Evolutionary conservation across 805 yeast species (phyloP).

Genomic region (Teunomyces aglyptinius): DNA sequence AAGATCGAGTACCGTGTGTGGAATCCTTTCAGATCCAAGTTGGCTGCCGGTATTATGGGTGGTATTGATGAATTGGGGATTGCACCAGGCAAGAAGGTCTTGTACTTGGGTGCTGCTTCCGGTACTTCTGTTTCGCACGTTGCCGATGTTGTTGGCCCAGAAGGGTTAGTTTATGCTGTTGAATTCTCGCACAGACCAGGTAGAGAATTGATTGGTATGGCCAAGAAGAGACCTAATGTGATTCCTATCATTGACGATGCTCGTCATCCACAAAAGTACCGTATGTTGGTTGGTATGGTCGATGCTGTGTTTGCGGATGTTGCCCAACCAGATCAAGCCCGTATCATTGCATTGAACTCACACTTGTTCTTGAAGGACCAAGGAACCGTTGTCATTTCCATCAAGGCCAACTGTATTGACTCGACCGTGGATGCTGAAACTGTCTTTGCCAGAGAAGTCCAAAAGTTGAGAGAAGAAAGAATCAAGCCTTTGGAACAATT

Average conservation of each 20-base stretch:
- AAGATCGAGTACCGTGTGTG: conserved; percentile 99
- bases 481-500: conserved; percentile 98
- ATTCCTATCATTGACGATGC: conserved; percentile 99
- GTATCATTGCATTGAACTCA: conserved; percentile 97
- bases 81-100: conserved; percentile 96
- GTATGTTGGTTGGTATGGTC: conserved; percentile 99
- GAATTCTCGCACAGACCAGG: conserved; percentile 99
- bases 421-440: conserved; percentile 99
- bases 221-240: conserved; percentile 99
- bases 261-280: conserved; percentile 99
- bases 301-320: conserved; percentile 99
- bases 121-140: conserved; percentile 99
- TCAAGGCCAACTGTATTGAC: conserved; percentile 99
- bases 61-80: conserved; percentile 97
- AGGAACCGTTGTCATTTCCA: conserved; percentile 98
- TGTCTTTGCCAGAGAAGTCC: conserved; percentile 98
- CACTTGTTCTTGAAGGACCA: conserved; percentile 97
- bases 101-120: conserved; percentile 98
- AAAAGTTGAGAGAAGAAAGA: conserved; percentile 97
- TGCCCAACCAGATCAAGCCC: conserved; percentile 99
- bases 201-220: conserved; percentile 98
- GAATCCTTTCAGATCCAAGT: conserved; percentile 99
- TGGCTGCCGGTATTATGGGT: conserved; percentile 99
- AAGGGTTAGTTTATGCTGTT: conserved; percentile 97
- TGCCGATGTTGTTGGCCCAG: conserved; percentile 98